Base-by-base conservation (phyloP, 106 monocot species). In the Acorus calamus region DNA sequence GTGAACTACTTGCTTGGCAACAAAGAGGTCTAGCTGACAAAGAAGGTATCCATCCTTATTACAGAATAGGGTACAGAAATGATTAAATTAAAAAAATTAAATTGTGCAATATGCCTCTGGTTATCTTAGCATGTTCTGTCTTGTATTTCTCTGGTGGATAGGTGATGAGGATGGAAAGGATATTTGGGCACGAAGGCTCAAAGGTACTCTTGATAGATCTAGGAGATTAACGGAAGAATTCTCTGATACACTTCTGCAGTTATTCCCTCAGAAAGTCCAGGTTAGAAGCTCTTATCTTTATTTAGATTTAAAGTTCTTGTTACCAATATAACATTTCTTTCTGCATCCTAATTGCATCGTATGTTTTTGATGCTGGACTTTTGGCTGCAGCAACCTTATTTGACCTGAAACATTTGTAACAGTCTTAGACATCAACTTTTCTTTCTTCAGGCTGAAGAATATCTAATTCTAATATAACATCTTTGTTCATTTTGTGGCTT, bases 231-330 rank as follows among this genome's bases (percentile, higher is more conserved):
- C 84, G 14, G 86, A 90, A 64, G 94, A 94, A 60, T 94, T 80
- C 48, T 94, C 94, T 74, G 87, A 94, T 69, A 69, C 70, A 44
- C 79, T 94, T 53, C 80, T 90, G 56, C 79, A 84, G 55, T 81
- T 94, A 68, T 94, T 89, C 63, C 94, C 89, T 66, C 69, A 94
- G 10, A 94, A 78, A 82, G 94, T 89, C 68, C 70, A 87, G 94
- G 94, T 94, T 53, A 42, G 3, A 41, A 4, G 57, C 14, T 68
- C 10, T 45, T 47, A n/a, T 0, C 28, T 28, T 28, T 28, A 28
- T 28, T 28, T 28, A 28, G 28, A 28, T 28, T 28, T 28, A 28
- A 28, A 28, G 1, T 28, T 28, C 28, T 28, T 28, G 28, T 28
- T 28, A 28, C 0, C 28, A 28, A 28, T 28, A 28, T 28, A 28